phyloP scores from a whole-genome alignment of 2,329 filamentous ascomycete species.

The Talaromyces sp. region DNA sequence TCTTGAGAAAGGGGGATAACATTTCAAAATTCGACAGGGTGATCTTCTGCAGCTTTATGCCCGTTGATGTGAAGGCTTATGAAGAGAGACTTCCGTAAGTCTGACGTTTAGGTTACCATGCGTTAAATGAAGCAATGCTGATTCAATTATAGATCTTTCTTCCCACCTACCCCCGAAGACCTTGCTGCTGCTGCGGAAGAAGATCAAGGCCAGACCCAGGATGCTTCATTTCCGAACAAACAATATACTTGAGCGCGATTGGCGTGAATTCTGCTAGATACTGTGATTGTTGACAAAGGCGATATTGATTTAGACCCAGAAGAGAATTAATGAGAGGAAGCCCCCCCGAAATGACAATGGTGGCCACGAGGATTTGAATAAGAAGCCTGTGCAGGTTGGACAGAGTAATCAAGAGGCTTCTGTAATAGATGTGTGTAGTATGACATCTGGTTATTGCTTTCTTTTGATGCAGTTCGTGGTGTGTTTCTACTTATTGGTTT shows the following conservation, averaged over 20 bases:
- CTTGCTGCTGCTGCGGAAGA: conserved; percentile 19
- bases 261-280: conserved; percentile 15
- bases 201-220: conserved; percentile 45
- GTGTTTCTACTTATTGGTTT: neutral
- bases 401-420: conserved; percentile 21
- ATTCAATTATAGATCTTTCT: conserved; percentile 37
- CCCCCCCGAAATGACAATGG: conserved; percentile 25
- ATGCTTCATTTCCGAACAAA: conserved; percentile 32
- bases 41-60: conserved; percentile 78
- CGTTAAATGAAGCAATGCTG: neutral
- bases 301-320: conserved; percentile 17
- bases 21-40: conserved; percentile 60
- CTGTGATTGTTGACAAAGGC: conserved; percentile 6
- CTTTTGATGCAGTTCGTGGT: neutral
- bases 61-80: conserved; percentile 74
- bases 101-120: conserved; percentile 31
- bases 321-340: conserved; percentile 39
- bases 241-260: conserved; percentile 20
- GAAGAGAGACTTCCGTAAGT: conserved; percentile 64
- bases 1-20: conserved; percentile 42
- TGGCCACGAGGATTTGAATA: conserved; percentile 22
- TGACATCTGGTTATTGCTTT: neutral
- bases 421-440: conserved; percentile 21
- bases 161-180: conserved; percentile 42
- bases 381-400: conserved; percentile 30